phyloP scores from a whole-genome alignment of 495 filamentous ascomycete species.

The Daldinia caldariorum region DNA sequence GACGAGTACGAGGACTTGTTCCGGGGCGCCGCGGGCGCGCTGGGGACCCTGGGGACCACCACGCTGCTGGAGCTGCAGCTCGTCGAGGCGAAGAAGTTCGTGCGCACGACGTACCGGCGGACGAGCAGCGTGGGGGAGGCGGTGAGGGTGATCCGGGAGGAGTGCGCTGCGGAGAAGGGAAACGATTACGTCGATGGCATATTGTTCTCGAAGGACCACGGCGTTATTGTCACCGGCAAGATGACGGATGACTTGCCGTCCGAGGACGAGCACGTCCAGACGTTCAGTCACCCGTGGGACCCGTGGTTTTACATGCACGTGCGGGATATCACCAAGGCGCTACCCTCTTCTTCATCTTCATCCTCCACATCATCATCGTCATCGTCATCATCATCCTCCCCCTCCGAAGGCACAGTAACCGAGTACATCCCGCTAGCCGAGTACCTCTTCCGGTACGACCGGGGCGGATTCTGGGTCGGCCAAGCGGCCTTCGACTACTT shows the following conservation, averaged over 20 bases:
- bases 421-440: slow-evolving; percentile 63
- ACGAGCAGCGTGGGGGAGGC: slow-evolving; percentile 56
- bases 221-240: slow-evolving; percentile 63
- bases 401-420: slow-evolving; percentile 31
- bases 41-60: slow-evolving; percentile 66
- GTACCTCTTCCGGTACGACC: slow-evolving; percentile 68
- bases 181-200: slow-evolving; percentile 61
- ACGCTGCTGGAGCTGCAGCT: slow-evolving; percentile 66
- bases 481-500: slow-evolving; percentile 65
- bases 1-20: slow-evolving; percentile 62
- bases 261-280: slow-evolving; percentile 44
- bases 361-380: not conserved
- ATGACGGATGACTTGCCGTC: slow-evolving; percentile 56
- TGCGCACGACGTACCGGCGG: slow-evolving; percentile 65
- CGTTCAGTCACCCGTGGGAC: slow-evolving; percentile 59
- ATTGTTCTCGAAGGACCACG: slow-evolving; percentile 61
- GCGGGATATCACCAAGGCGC: slow-evolving; percentile 43
- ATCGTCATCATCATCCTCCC: slow-evolving; percentile 4
- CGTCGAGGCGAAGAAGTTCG: slow-evolving; percentile 62
- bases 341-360: slow-evolving; percentile 32
- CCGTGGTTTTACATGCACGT: slow-evolving; percentile 66
- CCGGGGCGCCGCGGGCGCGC: slow-evolving; percentile 63
- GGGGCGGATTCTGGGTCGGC: slow-evolving; percentile 70
- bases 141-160: slow-evolving; percentile 47
- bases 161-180: slow-evolving; percentile 38